Evolutionary conservation across 225 moss, liverwort and hornwort genomes (phyloP), one percentile per base, ranked within the genome.

Genomic region (Lunularia cruciata): DNA sequence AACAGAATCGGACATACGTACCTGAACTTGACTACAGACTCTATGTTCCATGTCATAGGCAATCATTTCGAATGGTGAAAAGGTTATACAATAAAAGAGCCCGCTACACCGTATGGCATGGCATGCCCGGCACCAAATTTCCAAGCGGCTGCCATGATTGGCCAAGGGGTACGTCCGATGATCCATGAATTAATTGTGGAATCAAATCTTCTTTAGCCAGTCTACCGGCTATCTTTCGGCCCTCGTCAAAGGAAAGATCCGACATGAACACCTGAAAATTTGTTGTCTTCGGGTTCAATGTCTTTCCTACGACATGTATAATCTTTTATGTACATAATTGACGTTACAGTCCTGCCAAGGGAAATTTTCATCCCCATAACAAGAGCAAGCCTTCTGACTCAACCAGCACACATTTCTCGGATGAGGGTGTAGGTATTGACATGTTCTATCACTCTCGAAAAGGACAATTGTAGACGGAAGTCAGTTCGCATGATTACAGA

Each of bases 61-160:
- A 48, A 91, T 84, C 18, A 91, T 81, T 69, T 88, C 88, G 70
- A 86, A 88, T 2, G 90, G 88, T 33, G 88, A 88, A 75, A 91
- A 91, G 0, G 86, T 91, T 25, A 88, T 79, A 70, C 88, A 91
- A 33, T 85, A 91, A 42, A 91, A 91, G 9, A 83, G 72, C 5
- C 90, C 90, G 38, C 19, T 65, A 70, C 86, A 84, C 84, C 86
- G 88, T 39, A 91, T 78, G 19, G 90, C 83, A 15, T n/a, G n/a
- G n/a, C 83, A 15, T 88, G 86, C 12, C 88, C 88, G 2, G 86
- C 88, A 55, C 90, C 88, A 32, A 88, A 83, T 71, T 88, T 88
- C 88, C 90, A 88, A 27, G 90, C 88, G 33, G 88, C 86, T 0
- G 90, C 86, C 88, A 90, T 90, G 73, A 88, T 86, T 22, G 90